Base-by-base conservation (phyloP, 2,329 filamentous ascomycete genomes). In the Aspergillus sp. region DNA sequence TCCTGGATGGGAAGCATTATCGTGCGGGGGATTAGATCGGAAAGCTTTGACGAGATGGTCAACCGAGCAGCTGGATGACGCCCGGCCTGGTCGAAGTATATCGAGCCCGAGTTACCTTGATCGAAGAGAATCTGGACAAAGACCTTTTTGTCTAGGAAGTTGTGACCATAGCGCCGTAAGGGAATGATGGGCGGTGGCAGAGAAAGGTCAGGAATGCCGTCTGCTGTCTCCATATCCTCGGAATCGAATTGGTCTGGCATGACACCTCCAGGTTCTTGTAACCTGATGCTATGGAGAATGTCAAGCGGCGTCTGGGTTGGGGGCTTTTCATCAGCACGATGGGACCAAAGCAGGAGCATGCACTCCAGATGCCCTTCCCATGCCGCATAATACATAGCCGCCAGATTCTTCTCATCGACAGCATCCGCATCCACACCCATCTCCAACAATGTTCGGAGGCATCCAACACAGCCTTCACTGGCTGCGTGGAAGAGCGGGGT, bases 301-400 rank as follows among this genome's bases (percentile, higher is more conserved):
- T 66, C 64, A 17, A 67, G 48, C 4, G 67, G 63, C 42, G 60
- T 61, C 41, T 62, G 61, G 10, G 61, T 35, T 7, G 59, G 37
- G 5, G 59, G 35, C 4, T 48, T 52, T 3, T 53, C 49, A 25
- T 61, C 49, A 30, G 50, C 52, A 3, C 62, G 60, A 44, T 64
- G 64, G n/a, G 68, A 67, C 66, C 74, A 74, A 27, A 98, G 80
- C 6, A 96, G 77, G 60, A 85, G 84, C 87, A 98, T 95, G 71
- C 93, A 97, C 61, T 91, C 86, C 47, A 97, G 72, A 64, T 97
- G 88, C 0, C 93, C 93, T 71, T 98, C 93, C 93, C 93, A 98
- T 0, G 90, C 91, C 12, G 93, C 93, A 68, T 98, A 98, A 69
- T 98, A 98, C 84, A 97, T 90, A 23, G 93, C 90, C 2, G 90